phyloP scores from a whole-genome alignment of 2,329 filamentous ascomycete genomes.

The Phaeosphaeriaceae sp. region DNA sequence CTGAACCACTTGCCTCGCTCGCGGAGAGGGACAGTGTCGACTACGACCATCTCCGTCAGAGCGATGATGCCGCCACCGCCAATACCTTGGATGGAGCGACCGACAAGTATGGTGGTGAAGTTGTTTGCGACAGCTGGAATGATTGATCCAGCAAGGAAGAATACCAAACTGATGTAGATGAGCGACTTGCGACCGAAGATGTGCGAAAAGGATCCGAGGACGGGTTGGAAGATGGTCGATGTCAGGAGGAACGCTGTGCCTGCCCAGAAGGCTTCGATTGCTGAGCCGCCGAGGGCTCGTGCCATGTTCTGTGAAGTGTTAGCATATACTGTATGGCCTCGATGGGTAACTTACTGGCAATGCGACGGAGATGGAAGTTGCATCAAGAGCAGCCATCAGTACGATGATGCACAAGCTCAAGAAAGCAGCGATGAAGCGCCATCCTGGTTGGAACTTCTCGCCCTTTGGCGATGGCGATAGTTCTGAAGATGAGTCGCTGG shows the following conservation, averaged over 20 bases:
- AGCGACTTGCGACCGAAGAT: conserved; percentile 51
- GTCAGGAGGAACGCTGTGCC: conserved; percentile 50
- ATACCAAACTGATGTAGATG: conserved; percentile 42
- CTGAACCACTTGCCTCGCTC: conserved; percentile 53
- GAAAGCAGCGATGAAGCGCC: conserved; percentile 42
- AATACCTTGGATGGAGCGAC: conserved; percentile 49
- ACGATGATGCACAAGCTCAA: conserved; percentile 61
- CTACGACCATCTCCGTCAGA: conserved; percentile 54
- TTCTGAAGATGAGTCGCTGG: conserved; percentile 16
- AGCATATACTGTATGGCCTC: background rate
- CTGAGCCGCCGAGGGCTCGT: conserved; percentile 41
- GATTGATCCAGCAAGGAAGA: conserved; percentile 49
- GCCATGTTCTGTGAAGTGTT: conserved; percentile 44
- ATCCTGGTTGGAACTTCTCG: conserved; percentile 39
- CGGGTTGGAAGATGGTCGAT: conserved; percentile 50
- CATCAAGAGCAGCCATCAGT: conserved; percentile 70
- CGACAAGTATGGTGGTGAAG: conserved; percentile 48
- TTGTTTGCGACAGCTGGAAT: conserved; percentile 46
- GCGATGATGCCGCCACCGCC: conserved; percentile 52
- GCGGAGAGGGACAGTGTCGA: conserved; percentile 55
- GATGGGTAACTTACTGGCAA: conserved; percentile 48
- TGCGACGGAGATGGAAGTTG: conserved; percentile 69
- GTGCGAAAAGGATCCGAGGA: conserved; percentile 49
- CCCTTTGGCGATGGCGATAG: conserved; percentile 10
- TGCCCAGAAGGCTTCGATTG: conserved; percentile 53